Evolutionary conservation across 257 asterid genomes (phyloP).

Genomic region (Leptodermis oblonga): DNA sequence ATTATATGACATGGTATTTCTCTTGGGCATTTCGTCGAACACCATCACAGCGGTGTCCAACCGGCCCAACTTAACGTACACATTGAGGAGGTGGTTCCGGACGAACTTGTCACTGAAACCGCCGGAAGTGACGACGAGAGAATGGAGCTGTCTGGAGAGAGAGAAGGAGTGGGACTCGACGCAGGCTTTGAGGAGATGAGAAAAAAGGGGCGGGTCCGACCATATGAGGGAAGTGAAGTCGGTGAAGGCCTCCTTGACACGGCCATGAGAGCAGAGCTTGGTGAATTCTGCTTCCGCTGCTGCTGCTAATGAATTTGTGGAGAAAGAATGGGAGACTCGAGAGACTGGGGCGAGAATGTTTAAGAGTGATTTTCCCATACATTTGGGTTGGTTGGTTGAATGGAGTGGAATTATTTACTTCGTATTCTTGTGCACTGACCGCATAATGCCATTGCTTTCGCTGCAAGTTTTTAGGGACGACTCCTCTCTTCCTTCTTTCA

Average conservation of each 20-base stretch:
- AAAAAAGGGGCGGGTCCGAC: conserved; percentile 52
- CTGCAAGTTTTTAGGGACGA: too few species aligned
- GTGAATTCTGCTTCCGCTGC: conserved; percentile 29
- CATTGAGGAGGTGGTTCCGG: conserved; percentile 57
- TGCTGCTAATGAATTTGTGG: conserved; percentile 21
- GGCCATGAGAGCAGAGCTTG: conserved; percentile 47
- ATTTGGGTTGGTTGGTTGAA: neutral
- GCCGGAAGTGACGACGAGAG: conserved; percentile 51
- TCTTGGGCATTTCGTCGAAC: conserved; percentile 57
- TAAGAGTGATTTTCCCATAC: conserved; percentile 37
- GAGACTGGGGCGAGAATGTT: conserved; percentile 8
- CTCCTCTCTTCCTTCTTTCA: too few species aligned
- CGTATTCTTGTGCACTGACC: neutral
- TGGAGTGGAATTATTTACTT: neutral
- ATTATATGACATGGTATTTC: conserved; percentile 74
- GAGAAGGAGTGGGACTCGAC: conserved; percentile 41
- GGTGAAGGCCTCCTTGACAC: conserved; percentile 48
- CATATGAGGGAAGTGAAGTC: conserved; percentile 37
- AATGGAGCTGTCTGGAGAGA: conserved; percentile 59
- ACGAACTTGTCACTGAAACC: conserved; percentile 50
- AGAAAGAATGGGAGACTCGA: conserved; percentile 28
- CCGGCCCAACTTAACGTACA: conserved; percentile 52
- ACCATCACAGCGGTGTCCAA: conserved; percentile 36
- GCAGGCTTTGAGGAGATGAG: conserved; percentile 65
- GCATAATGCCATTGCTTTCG: neutral